These are phyloP conservation scores for Boletus barrowsii DNA, from an alignment of 768 basidiomycete genomes.

Conservation along the genomic window DNA sequence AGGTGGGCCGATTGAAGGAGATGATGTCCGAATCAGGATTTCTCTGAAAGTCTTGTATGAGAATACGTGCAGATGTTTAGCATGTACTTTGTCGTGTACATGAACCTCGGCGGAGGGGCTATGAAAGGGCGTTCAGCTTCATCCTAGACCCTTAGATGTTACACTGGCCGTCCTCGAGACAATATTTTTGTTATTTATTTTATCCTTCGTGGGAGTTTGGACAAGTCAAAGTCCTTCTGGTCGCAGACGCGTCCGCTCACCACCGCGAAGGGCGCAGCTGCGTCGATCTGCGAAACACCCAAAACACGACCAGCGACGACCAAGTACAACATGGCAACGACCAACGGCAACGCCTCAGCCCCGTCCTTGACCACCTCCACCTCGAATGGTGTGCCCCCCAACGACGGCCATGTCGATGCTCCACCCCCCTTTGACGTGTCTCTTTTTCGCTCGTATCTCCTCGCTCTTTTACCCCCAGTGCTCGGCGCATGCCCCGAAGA, in stretches of 20 bases:
- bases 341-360: slow-evolving; percentile 21
- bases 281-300: not conserved
- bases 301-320: slow-evolving; percentile 17
- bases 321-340: slow-evolving; percentile 18
- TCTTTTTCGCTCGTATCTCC: slow-evolving; percentile 68
- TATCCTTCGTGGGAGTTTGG: slow-evolving; percentile 19
- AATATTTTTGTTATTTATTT: not conserved
- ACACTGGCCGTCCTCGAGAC: too few relatives aligned
- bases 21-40: slow-evolving; percentile 3
- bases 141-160: not conserved
- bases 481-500: slow-evolving; percentile 70
- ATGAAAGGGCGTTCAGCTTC: not conserved
- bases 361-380: slow-evolving; percentile 29
- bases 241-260: slow-evolving; percentile 25
- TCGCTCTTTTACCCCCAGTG: slow-evolving; percentile 72
- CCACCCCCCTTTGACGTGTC: slow-evolving; percentile 59
- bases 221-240: not conserved
- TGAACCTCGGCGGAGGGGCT: too few relatives aligned
- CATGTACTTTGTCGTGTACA: too few relatives aligned
- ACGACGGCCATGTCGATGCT: slow-evolving; percentile 36
- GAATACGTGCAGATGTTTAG: too few relatives aligned
- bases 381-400: slow-evolving; percentile 26
- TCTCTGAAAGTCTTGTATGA: too few relatives aligned
- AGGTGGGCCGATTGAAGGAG: slow-evolving; percentile 5
- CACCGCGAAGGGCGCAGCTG: slow-evolving; percentile 18